phyloP scores from a whole-genome alignment of 2,329 filamentous ascomycete species.

The Diaporthe sp. region DNA sequence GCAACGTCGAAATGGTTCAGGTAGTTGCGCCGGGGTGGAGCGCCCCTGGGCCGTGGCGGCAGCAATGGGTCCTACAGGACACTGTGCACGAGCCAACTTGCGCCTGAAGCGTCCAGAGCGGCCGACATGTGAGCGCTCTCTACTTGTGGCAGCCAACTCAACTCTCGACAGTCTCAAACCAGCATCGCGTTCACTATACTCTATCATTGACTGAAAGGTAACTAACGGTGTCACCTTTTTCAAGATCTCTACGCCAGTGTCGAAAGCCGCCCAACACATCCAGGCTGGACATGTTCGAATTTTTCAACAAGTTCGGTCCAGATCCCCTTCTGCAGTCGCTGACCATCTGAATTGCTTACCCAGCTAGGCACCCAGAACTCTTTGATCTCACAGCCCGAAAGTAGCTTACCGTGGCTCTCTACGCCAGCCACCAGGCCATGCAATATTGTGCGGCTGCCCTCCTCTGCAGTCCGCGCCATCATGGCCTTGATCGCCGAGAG shows the following conservation, averaged over 20 bases:
- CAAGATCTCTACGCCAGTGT: not conserved
- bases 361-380: slow-evolving; percentile 38
- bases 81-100: not conserved
- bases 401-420: slow-evolving; percentile 52
- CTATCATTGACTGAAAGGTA: too few species aligned
- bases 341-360: not conserved
- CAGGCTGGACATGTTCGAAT: not conserved
- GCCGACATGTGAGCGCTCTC: not conserved
- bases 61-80: not conserved
- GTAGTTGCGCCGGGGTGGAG: not conserved
- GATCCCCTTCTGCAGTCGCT: not conserved
- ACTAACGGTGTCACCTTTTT: not conserved
- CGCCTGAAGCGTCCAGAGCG: not conserved
- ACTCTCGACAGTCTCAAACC: not conserved
- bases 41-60: slow-evolving; percentile 3
- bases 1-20: not conserved
- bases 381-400: slow-evolving; percentile 50
- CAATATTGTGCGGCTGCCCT: slow-evolving; percentile 54
- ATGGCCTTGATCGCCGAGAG: slow-evolving; percentile 43
- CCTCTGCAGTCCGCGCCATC: slow-evolving; percentile 60
- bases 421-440: slow-evolving; percentile 48
- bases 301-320: not conserved
- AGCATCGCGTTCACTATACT: too few species aligned
- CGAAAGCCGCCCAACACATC: not conserved
- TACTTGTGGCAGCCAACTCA: too few species aligned